Evolutionary conservation across 257 asterid species (phyloP).

Genomic region (Fraxinus cuspidata): DNA sequence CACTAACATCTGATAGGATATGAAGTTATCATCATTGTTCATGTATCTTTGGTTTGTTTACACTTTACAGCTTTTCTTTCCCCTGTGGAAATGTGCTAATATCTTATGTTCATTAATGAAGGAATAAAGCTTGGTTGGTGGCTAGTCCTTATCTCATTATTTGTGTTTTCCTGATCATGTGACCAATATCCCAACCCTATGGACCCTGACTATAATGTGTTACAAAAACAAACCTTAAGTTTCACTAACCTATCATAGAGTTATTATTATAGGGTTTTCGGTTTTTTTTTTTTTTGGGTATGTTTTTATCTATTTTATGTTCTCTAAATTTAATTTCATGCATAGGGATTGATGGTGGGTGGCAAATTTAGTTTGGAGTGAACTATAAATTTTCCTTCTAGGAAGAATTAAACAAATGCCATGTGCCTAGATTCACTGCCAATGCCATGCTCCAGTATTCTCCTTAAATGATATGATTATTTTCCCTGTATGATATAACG

Average conservation of each 20-base stretch:
- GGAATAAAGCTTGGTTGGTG: conserved; percentile 15
- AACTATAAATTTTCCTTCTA: not conserved
- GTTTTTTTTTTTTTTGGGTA: too few relatives aligned
- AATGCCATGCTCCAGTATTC: not conserved
- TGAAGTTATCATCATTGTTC: not conserved
- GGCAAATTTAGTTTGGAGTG: not conserved
- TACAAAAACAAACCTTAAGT: conserved; percentile 17
- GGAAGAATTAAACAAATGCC: not conserved
- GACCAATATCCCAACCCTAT: not conserved
- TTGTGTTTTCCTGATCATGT: not conserved
- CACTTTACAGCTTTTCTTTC: not conserved
- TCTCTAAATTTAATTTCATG: not conserved
- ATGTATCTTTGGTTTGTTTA: not conserved
- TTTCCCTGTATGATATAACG: too few relatives aligned
- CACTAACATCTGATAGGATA: not conserved
- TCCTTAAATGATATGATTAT: not conserved
- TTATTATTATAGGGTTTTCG: not conserved
- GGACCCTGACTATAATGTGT: not conserved
- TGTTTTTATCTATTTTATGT: not conserved
- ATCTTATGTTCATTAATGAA: not conserved
- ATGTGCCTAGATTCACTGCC: conserved; percentile 4
- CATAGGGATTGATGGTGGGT: not conserved
- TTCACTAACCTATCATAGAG: not conserved
- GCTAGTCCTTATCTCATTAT: not conserved
- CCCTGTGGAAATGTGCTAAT: conserved; percentile 15